Evolutionary conservation across 306 rosid genomes (phyloP).

Genomic region (Ormosia emarginata): DNA sequence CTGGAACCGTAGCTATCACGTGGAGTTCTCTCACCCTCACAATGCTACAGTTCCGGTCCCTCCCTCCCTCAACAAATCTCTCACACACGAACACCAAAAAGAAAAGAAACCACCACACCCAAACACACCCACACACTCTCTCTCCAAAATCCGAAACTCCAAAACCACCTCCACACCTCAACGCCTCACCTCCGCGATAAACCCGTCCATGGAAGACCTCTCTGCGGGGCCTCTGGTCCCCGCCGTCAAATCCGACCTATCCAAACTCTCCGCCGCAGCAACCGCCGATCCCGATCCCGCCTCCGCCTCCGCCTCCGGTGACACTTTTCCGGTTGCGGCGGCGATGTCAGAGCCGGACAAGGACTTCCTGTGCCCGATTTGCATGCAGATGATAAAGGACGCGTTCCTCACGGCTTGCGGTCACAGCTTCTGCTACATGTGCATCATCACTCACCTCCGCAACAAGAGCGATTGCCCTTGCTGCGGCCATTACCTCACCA

Average conservation of each 20-base stretch:
- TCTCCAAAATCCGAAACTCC: not conserved
- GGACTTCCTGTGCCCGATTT: slow-evolving; percentile 91
- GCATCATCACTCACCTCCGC: slow-evolving; percentile 89
- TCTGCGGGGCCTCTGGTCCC: slow-evolving; percentile 56
- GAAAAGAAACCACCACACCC: not conserved
- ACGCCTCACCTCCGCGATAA: not conserved
- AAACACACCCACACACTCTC: not conserved
- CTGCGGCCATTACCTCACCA: slow-evolving; percentile 78
- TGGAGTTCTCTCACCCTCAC: slow-evolving; percentile 44
- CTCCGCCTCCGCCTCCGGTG: slow-evolving; percentile 26
- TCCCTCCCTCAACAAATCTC: not conserved
- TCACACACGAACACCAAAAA: not conserved
- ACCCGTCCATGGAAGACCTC: slow-evolving; percentile 35
- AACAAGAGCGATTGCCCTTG: slow-evolving; percentile 97
- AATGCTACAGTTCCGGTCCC: slow-evolving; percentile 1
- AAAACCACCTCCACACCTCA: not conserved
- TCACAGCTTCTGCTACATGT: slow-evolving; percentile 97
- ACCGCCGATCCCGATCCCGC: slow-evolving; percentile 35
- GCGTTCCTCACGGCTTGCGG: slow-evolving; percentile 90
- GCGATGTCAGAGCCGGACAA: slow-evolving; percentile 55
- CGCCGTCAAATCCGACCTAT: slow-evolving; percentile 37
- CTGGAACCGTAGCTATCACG: slow-evolving; percentile 19
- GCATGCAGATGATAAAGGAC: slow-evolving; percentile 91
- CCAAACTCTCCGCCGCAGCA: not conserved
- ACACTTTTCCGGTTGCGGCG: not conserved